Conservation (phyloP, 306 rosid genomes). For the Casuarina equisetifolia region DNA sequence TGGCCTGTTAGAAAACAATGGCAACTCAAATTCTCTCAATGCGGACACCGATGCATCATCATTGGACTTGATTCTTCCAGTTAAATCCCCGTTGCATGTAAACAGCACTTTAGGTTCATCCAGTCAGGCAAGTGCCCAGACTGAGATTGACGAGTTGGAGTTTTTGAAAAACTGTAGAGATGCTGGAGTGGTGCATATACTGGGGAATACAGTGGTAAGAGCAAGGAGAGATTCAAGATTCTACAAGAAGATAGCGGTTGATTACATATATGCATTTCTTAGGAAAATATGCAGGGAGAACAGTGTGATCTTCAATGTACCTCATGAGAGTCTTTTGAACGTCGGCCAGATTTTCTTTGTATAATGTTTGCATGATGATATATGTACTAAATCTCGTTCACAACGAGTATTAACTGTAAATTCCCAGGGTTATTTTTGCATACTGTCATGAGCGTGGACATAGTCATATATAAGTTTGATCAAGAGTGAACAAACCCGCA, state of each 20-base stretch:
- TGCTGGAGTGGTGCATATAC: conserved; percentile 60
- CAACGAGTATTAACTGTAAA: neutral
- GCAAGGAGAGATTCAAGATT: conserved; percentile 47
- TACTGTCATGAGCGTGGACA: too few species aligned
- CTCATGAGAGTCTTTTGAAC: conserved; percentile 59
- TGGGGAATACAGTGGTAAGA: conserved; percentile 52
- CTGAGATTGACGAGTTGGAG: conserved; percentile 47
- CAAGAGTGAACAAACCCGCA: too few species aligned
- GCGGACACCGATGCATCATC: conserved; percentile 34
- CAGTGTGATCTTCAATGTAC: conserved; percentile 60
- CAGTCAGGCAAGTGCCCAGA: conserved; percentile 31
- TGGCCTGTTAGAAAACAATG: conserved; percentile 13
- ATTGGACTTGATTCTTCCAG: conserved; percentile 38
- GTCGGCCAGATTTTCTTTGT: conserved; percentile 61
- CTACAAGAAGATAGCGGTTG: conserved; percentile 44
- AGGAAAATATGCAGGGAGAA: conserved; percentile 61
- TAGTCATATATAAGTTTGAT: too few species aligned
- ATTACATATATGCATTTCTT: conserved; percentile 51
- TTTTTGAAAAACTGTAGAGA: conserved; percentile 48
- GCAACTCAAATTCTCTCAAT: conserved; percentile 25
- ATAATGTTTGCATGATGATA: conserved; percentile 9
- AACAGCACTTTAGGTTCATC: conserved; percentile 30
- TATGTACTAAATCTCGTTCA: neutral
- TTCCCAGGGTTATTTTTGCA: neutral
- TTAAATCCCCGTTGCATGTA: conserved; percentile 24